phyloP scores from a whole-genome alignment of 2,329 filamentous ascomycete genomes.

The Trichoderma asperellum region DNA sequence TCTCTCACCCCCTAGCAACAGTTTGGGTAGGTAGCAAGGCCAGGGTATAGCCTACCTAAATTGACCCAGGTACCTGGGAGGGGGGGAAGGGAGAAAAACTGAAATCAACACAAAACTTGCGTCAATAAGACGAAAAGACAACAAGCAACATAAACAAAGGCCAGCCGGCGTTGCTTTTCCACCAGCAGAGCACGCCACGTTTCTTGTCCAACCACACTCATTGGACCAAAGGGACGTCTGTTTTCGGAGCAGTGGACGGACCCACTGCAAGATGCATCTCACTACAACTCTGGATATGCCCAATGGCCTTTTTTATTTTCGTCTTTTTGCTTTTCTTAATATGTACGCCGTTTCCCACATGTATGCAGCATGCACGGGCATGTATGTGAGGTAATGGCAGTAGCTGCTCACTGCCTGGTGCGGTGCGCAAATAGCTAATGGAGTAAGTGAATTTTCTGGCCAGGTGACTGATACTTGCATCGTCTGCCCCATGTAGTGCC shows the following conservation, averaged over 20 bases:
- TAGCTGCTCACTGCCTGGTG: background rate
- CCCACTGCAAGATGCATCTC: constrained; percentile 6
- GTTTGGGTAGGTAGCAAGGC: background rate
- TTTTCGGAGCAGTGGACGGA: background rate
- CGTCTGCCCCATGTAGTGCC: background rate
- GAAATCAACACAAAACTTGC: background rate
- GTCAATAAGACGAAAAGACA: constrained; percentile 8
- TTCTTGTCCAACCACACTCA: constrained; percentile 21
- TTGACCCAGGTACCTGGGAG: background rate
- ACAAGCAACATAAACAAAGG: background rate
- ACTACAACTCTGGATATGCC: background rate
- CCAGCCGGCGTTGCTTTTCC: background rate
- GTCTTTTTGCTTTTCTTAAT: background rate
- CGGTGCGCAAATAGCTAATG: background rate
- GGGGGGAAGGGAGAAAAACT: background rate
- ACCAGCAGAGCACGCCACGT: constrained; percentile 26
- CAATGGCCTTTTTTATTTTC: background rate
- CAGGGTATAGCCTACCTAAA: constrained; percentile 22
- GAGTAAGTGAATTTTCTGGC: background rate
- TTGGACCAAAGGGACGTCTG: constrained; percentile 17
- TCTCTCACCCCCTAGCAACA: background rate
- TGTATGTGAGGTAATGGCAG: background rate
- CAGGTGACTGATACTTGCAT: constrained; percentile 8
- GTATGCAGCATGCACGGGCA: constrained; percentile 1
- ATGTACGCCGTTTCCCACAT: background rate